Evolutionary conservation across 169 alveolate species (phyloP), one percentile per base, ranked within the genome.

Genomic region (Plasmodium chabaudi): DNA sequence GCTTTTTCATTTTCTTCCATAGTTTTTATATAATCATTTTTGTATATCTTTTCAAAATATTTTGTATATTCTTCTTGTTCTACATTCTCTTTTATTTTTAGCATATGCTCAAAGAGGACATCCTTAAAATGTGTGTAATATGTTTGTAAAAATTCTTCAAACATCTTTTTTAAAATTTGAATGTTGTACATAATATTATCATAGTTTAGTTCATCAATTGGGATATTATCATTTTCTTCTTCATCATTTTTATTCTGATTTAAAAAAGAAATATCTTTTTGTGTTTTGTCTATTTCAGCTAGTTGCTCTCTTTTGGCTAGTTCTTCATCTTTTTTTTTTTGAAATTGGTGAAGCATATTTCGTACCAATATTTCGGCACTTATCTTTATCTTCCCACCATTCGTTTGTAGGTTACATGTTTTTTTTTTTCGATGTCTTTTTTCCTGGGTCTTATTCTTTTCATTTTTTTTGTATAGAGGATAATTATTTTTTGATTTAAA

Each of bases 111-210:
- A 5, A 77, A 44, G 3, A 77, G 34, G 13, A 9, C 63, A 1
- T 21, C 57, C 25, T 64, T 75, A 19, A 75, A 75, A 39, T 56
- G 17, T 15, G 60, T 65, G 19, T 75, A 75, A 55, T 75, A 71
- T 17, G 19, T 55, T n/a, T 25, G n/a, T 55, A 71, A 21, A 51
- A 71, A 71, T 3, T 17, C 12, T n/a, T 71, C 44, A 55, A 71
- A 71, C 2, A 27, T 19, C 27, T 63, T 21, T 63, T 77, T 44
- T 17, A 77, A 25, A 51, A 23, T 47, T 19, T 61, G 39, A 25
- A 60, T 19, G 15, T 74, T 74, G 49, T 44, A 69, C 51, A 69
- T 15, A 9, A 69, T 49, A 12, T 69, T 25, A 25, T 21, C 79
- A 74, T 61, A 60, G 12, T 39, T 60, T 74, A 34, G 19, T 21